These are phyloP conservation scores for Penicillium sclerotiorum DNA, from an alignment of 2,329 filamentous ascomycete genomes.

Conservation along the genomic window DNA sequence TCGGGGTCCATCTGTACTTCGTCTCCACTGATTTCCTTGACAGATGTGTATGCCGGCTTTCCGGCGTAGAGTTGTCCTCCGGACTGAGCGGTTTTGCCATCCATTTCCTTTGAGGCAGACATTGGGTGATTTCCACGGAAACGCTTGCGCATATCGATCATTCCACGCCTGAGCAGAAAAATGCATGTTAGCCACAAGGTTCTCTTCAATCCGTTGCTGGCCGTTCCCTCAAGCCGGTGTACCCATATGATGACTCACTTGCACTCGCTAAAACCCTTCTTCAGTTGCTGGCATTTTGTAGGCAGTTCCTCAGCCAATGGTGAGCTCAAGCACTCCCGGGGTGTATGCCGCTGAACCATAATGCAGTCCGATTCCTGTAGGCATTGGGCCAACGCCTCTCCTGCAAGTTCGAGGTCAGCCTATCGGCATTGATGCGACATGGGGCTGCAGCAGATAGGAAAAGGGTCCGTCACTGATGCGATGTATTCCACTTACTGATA, in stretches of 20 bases:
- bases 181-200: slow-evolving; percentile 8
- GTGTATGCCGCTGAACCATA: slow-evolving; percentile 83
- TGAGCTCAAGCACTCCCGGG: slow-evolving; percentile 82
- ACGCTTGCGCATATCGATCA: slow-evolving; percentile 98
- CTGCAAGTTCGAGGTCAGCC: slow-evolving; percentile 53
- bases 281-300: slow-evolving; percentile 85
- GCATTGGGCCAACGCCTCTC: slow-evolving; percentile 88
- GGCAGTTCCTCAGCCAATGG: slow-evolving; percentile 82
- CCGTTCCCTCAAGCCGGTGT: background rate
- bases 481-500: slow-evolving; percentile 68
- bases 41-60: slow-evolving; percentile 68
- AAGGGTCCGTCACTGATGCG: background rate
- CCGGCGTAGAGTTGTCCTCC: slow-evolving; percentile 83
- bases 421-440: background rate
- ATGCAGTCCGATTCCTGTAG: slow-evolving; percentile 97
- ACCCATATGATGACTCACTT: slow-evolving; percentile 57
- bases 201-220: background rate
- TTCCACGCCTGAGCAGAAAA: slow-evolving; percentile 62
- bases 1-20: slow-evolving; percentile 57
- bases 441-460: background rate
- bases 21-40: slow-evolving; percentile 68
- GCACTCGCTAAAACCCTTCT: slow-evolving; percentile 91
- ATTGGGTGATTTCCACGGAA: slow-evolving; percentile 94
- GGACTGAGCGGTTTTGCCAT: slow-evolving; percentile 46
- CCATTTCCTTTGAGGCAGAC: slow-evolving; percentile 65